These are phyloP conservation scores for Lasiosphaeriaceae sp. DNA, from an alignment of 495 filamentous ascomycete genomes.

Conservation along the genomic window DNA sequence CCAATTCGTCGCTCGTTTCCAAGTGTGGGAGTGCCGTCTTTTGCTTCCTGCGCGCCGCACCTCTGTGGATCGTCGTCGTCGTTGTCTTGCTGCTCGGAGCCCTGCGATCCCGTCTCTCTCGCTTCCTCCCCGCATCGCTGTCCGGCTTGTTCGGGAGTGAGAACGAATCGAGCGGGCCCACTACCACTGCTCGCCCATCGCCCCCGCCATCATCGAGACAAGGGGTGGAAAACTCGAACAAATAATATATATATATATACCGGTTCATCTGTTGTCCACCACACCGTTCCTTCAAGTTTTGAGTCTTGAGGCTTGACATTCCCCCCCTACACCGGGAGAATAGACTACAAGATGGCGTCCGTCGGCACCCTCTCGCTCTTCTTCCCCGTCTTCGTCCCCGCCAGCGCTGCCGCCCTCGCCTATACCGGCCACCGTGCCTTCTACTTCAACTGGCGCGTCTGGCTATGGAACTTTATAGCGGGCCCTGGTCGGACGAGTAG, in stretches of 20 bases:
- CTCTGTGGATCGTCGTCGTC: constrained; percentile 41
- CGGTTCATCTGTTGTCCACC: not conserved
- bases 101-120: constrained; percentile 17
- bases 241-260: too few relatives aligned
- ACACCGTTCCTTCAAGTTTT: not conserved
- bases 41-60: constrained; percentile 33
- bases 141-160: not conserved
- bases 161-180: not conserved
- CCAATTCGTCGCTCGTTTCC: constrained; percentile 14
- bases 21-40: constrained; percentile 37
- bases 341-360: constrained; percentile 38
- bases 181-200: too few relatives aligned
- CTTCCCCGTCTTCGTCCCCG: constrained; percentile 35
- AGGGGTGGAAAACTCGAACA: too few relatives aligned
- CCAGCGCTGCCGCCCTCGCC: constrained; percentile 30
- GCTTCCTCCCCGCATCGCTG: not conserved
- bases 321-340: not conserved
- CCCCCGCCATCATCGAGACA: too few relatives aligned
- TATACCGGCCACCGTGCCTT: constrained; percentile 37
- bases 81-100: constrained; percentile 28
- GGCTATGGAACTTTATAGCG: constrained; percentile 41
- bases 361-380: constrained; percentile 32
- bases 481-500: constrained; percentile 47
- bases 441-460: constrained; percentile 30
- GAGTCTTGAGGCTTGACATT: not conserved